Base-by-base conservation (phyloP, 257 asterid genomes). In the Salvia rosmarinus region DNA sequence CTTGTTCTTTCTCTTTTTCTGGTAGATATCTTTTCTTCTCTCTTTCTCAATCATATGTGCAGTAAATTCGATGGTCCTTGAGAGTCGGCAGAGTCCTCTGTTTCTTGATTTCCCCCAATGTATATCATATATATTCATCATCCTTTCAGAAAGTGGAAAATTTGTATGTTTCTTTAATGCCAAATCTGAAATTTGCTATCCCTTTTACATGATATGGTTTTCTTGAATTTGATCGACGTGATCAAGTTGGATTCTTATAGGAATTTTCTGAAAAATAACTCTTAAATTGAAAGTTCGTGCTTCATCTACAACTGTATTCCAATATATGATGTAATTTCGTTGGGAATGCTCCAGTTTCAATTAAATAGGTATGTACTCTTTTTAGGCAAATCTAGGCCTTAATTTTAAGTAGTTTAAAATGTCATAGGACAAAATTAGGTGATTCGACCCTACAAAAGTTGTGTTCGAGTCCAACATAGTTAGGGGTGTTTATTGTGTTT, bases 31-130 rank as follows among this genome's bases (percentile, higher is more conserved):
- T n/a, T n/a, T n/a, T n/a, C n/a, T n/a, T n/a, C n/a, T 6, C 9
- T 59, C 9, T 60, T 5, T 30, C 13, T 13, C 23, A 58, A 37
- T 12, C n/a, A 9, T 17, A 39, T 62, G 2, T 21, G 13, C 23
- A 43, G 14, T 64, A 43, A 61, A 43, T 25, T 13, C 43, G 30
- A 40, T 39, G 63, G 40, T 28, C 13, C 70, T 13, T 64, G 23
- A 13, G 23, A 64, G 8, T 46, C 46, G 52, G 58, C 58, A 46
- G 58, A 34, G 34, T 32, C 47, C 47, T 7, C 72, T 67, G 72
- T 49, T 39, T 62, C 68, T 62, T 62, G 52, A 61, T 8, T 59
- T 58, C 21, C 32, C 4, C 32, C 32, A 28, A 1, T 28, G 2
- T 37, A 37, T 5, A 7, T 10, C 42, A 37, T 37, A 4, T 28